These are phyloP conservation scores for Phytophthora citricola DNA, from an alignment of 352 stramenopile species.

Conservation along the genomic window DNA sequence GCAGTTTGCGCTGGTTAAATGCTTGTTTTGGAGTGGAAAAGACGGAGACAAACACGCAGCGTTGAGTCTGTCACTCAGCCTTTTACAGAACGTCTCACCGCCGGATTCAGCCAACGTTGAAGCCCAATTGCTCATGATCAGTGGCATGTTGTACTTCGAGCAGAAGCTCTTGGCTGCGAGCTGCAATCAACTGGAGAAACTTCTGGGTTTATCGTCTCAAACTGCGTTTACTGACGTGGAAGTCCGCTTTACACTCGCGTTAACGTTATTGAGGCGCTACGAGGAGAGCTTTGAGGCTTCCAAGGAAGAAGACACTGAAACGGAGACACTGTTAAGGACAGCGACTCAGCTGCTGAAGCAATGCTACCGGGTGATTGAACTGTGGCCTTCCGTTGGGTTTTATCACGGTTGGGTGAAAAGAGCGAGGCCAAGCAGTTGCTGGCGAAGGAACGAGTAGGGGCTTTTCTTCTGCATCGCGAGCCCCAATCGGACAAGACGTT, in stretches of 20 bases:
- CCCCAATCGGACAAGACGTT: slow-evolving; percentile 14
- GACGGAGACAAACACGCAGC: slow-evolving; percentile 27
- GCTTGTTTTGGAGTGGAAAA: slow-evolving; percentile 49
- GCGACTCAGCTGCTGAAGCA: slow-evolving; percentile 36
- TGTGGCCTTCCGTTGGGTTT: slow-evolving; percentile 61
- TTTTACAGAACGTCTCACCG: slow-evolving; percentile 16
- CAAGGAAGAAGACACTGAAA: slow-evolving; percentile 12
- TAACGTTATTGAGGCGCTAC: slow-evolving; percentile 33
- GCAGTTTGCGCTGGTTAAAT: slow-evolving; percentile 44
- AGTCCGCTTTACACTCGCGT: slow-evolving; percentile 42
- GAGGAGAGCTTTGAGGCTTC: slow-evolving; percentile 3
- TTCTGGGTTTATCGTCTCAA: slow-evolving; percentile 24
- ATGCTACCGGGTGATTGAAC: slow-evolving; percentile 59
- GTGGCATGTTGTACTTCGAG: slow-evolving; percentile 52
- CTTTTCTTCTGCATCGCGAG: slow-evolving; percentile 51
- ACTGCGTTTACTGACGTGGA: slow-evolving; percentile 39
- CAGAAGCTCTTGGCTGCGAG: slow-evolving; percentile 20
- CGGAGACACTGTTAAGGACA: slow-evolving; percentile 17
- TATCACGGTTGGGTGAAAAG: slow-evolving; percentile 51
- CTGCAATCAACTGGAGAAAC: slow-evolving; percentile 27
- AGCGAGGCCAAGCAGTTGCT: slow-evolving; percentile 41
- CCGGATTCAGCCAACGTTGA: slow-evolving; percentile 8
- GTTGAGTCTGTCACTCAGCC: slow-evolving; percentile 22
- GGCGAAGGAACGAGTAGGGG: slow-evolving; percentile 33
- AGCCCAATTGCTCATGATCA: slow-evolving; percentile 50